Base-by-base conservation (phyloP, 495 filamentous ascomycete genomes). In the Penicillium chermesinum region DNA sequence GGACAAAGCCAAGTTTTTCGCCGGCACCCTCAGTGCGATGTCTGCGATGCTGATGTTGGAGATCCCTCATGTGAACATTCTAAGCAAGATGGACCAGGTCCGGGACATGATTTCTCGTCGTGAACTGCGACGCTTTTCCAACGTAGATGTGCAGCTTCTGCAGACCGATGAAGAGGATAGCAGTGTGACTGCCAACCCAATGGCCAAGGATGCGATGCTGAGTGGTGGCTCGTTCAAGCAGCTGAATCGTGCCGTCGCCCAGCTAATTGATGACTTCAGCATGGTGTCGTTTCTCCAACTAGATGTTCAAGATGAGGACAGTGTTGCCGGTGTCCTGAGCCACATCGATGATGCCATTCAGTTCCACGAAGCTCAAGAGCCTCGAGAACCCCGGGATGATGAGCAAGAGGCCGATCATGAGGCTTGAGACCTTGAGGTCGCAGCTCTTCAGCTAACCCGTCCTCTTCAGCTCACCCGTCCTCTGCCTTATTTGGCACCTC, bases 31-130 rank as follows among this genome's bases (percentile, higher is more conserved):
- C 49, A 91, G 86, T 58, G 93, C 93, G 38, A 96, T 98, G 91
- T 93, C 87, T 45, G 91, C 93, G 27, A 98, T 98, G 93, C 80
- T 96, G 52, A 90, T 96, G 89, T 76, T 98, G 37, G 93, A 96
- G 70, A 80, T 96, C 50, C 93, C 93, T 2, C 93, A 98, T 59
- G 73, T 98, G 58, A 96, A 96, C 60, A 83, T 96, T 45, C 74
- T 98, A 52, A 89, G 81, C 51, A 98, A 98, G 75, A 96, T 98
- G 91, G 93, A 96, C 62, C 81, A 96, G 42, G 79, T 96, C 45
- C 89, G 87, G 54, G 88, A 86, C 25, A 87, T 86, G 64, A 77
- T 96, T 3, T 75, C 84, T 1, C 84, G 85, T 57, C 83, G 83
- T 62, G 89, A 96, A 55, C 63, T 98, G 20, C 93, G 90, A 71